Percentiles rank a stretch among this genome's conserved stretches.
Evolutionary conservation across 768 basidiomycete genomes (phyloP).

Genomic region (Scleroderma citrinum): DNA sequence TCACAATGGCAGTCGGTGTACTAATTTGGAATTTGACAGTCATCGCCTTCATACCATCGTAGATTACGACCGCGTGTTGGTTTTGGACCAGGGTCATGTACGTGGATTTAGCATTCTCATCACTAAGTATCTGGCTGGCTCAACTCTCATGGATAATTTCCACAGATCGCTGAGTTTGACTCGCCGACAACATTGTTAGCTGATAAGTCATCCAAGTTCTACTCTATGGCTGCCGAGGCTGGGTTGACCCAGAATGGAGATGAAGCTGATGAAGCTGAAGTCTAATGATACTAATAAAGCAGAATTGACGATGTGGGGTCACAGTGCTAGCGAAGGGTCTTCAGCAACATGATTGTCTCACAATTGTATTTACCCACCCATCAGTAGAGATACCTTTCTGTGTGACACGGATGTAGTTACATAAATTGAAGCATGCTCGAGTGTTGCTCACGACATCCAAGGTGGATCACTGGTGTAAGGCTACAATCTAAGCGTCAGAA

Average conservation of each 20-base stretch:
- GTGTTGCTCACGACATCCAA: too few species aligned
- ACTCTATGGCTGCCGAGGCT: constrained; percentile 60
- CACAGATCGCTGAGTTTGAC: constrained; percentile 72
- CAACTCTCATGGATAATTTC: neutral
- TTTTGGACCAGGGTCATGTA: constrained; percentile 75
- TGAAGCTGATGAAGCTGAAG: neutral
- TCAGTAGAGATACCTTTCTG: too few species aligned
- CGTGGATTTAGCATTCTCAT: constrained; percentile 2
- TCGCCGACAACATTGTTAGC: constrained; percentile 57
- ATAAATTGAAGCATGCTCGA: too few species aligned
- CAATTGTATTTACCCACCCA: too few species aligned
- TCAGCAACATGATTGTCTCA: too few species aligned
- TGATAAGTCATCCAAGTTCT: constrained; percentile 52
- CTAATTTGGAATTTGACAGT: constrained; percentile 27
- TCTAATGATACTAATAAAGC: too few species aligned
- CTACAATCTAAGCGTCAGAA: too few species aligned
- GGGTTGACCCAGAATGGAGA: constrained; percentile 32
- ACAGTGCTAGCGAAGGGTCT: too few species aligned
- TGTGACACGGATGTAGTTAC: too few species aligned
- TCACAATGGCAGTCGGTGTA: neutral
- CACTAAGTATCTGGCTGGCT: neutral
- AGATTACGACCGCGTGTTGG: constrained; percentile 74
- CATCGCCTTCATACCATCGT: constrained; percentile 82
- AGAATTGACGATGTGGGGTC: too few species aligned
- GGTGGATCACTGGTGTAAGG: too few species aligned